Evolutionary conservation across 1,284 basidiomycete genomes (phyloP).

Genomic region (Cryptococcus sp.): DNA sequence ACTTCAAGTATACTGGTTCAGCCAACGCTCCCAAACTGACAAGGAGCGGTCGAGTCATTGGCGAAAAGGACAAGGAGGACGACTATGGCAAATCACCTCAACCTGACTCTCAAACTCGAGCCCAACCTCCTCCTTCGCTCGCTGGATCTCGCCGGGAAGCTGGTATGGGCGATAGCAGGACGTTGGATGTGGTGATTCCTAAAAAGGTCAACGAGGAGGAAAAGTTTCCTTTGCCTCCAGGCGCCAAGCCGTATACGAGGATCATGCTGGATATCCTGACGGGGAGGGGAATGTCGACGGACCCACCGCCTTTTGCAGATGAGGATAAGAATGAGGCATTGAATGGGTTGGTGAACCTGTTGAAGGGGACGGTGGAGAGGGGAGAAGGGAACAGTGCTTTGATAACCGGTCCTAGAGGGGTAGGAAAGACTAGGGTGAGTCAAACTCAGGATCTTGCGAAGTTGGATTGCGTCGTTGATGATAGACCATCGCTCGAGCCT

Average conservation of each 20-base stretch:
- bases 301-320: constrained; percentile 26
- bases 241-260: constrained; percentile 17
- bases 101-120: neutral
- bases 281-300: constrained; percentile 7
- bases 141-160: too few species aligned
- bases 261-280: constrained; percentile 31
- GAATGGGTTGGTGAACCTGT: constrained; percentile 53
- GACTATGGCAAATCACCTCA: constrained; percentile 13
- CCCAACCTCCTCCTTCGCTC: neutral
- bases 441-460: neutral
- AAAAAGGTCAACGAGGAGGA: neutral
- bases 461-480: neutral
- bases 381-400: constrained; percentile 88
- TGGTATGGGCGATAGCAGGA: neutral
- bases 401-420: constrained; percentile 71
- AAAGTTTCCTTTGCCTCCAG: constrained; percentile 10
- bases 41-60: constrained; percentile 37
- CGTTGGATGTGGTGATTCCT: neutral
- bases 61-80: constrained; percentile 6
- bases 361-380: constrained; percentile 65
- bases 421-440: constrained; percentile 73
- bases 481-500: constrained; percentile 36
- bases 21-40: constrained; percentile 37
- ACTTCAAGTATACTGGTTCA: constrained; percentile 43
- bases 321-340: constrained; percentile 42